Evolutionary conservation across 257 asterid species (phyloP), one percentile per base, ranked within the genome.

Genomic region (Catharanthus roseus): DNA sequence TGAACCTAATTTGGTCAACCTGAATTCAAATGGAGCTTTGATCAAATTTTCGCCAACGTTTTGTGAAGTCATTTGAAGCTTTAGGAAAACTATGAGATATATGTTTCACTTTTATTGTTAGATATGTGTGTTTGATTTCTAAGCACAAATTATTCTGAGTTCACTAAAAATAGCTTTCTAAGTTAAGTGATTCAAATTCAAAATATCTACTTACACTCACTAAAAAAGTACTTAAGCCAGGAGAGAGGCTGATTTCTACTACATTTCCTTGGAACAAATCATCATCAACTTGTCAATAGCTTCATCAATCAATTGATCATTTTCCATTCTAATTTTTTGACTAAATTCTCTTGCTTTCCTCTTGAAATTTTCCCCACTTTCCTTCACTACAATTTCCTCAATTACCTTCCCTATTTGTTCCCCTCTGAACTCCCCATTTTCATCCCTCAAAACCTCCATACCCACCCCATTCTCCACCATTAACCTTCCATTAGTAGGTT

Each of bases 291-390:
- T 55, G 4, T 68, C 65, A 33, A 75, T 16, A 2, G 74, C 74
- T 47, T 50, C 66, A 60, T 60, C 26, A 3, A 60, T 34, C 47
- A 58, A 28, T 68, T 10, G 58, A 41, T 73, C 29, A 0, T 28
- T 55, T 47, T 75, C 71, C 47, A 42, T 4, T 39, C 57, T 74
- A 53, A 74, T 0, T 26, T 23, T 69, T 49, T 10, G 4, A 0
- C 65, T 68, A 64, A 68, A 61, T 34, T 58, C 74, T 51, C 50
- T 47, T 1, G 70, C 65, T 38, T 75, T 75, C 11, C 21, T 68
- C 36, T 68, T 75, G 6, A 68, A 6, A 1, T 5, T 24, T 26
- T 69, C 70, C 2, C 70, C 70, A 10, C 74, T 69, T 3, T 28
- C 39, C 36, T 68, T 75, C 39, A 18, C 71, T 19, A 50, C 31